Base-by-base conservation (phyloP, 495 filamentous ascomycete genomes). In the Zalerion maritima region DNA sequence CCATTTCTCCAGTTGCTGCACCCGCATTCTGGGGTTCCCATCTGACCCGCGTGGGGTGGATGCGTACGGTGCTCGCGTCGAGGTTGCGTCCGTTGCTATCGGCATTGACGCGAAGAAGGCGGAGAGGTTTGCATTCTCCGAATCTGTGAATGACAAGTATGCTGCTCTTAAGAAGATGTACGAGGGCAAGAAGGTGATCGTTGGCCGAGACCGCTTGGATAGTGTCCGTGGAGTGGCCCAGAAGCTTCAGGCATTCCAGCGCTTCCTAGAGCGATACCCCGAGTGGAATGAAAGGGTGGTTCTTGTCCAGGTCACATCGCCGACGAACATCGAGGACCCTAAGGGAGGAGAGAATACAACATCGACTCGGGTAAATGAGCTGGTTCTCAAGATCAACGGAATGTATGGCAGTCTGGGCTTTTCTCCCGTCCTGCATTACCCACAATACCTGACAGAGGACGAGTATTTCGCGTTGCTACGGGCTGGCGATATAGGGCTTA, bases 381-480 rank as follows among this genome's bases (percentile, higher is more conserved):
- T 93, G 22, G 81, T 92, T 8, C 77, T 78, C 33, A 78, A 77
- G 41, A 93, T 94, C 52, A 93, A 94, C 36, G 86, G 86, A 30
- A 60, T 69, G 20, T 92, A 80, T 47, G 86, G 86, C 16, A 86
- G 79, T 1, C 54, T 93, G 24, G 73, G 80, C 41, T 87, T 79
- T 49, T 71, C 81, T 1, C 86, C 86, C 1, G 81, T 94, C 9
- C 79, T 85, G 49, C 84, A 94, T 51, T 92, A 85, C 43, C 79
- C 85, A 2, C 86, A 93, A 45, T 93, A 93, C 43, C 65, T 94
- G 22, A 73, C 71, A 16, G 72, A 72, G 30, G 74, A 79, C 34
- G 85, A 94, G 56, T 94, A 94, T 48, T 85, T 92, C 52, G 84
- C 86, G 2, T 68, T 94, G 6, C 62, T 94, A 12, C 75, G 86